Evolutionary conservation across 371 early-diverging fungal genomes (phyloP).

Genomic region (Mortierella sp.): DNA sequence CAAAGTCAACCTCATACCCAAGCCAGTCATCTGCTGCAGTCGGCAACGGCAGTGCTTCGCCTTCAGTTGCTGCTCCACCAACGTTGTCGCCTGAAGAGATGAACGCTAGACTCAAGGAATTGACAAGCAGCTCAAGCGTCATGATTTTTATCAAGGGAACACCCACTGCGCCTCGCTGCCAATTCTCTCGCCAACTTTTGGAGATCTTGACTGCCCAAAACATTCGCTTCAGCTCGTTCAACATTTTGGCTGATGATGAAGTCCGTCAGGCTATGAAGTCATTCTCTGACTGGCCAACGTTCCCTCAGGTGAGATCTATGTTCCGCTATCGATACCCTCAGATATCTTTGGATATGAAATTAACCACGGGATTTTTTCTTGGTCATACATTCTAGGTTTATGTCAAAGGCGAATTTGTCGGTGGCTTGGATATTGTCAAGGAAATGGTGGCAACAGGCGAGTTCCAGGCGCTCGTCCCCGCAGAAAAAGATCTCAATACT

Average conservation of each 20-base stretch:
- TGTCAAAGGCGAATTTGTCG: constrained; percentile 87
- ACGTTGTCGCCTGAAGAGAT: constrained; percentile 66
- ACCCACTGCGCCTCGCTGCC: constrained; percentile 80
- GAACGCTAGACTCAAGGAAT: constrained; percentile 73
- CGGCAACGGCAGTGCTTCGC: constrained; percentile 41
- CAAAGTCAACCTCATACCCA: constrained; percentile 59
- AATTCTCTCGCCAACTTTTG: constrained; percentile 81
- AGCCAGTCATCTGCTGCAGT: constrained; percentile 29
- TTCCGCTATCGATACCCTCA: no score
- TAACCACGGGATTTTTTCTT: neutral
- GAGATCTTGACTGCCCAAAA: constrained; percentile 76
- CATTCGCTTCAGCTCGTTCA: constrained; percentile 84
- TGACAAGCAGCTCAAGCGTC: constrained; percentile 80
- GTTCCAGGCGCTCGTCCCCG: constrained; percentile 75
- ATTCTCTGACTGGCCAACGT: constrained; percentile 93
- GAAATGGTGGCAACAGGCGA: constrained; percentile 87
- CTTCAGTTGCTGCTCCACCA: constrained; percentile 54
- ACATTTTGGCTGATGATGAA: constrained; percentile 91
- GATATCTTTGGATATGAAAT: no score
- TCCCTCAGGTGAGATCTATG: constrained; percentile 83
- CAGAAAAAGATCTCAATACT: constrained; percentile 80
- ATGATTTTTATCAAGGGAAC: constrained; percentile 97
- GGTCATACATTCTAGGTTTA: constrained; percentile 67
- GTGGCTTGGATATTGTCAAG: constrained; percentile 93
- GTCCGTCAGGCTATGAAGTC: constrained; percentile 91